A percentile compares a stretch with the other conserved stretches of the same genome.
These are phyloP conservation scores for Geotrichum bryndzae DNA, from an alignment of 1,139 yeast species.

Conservation along the genomic window DNA sequence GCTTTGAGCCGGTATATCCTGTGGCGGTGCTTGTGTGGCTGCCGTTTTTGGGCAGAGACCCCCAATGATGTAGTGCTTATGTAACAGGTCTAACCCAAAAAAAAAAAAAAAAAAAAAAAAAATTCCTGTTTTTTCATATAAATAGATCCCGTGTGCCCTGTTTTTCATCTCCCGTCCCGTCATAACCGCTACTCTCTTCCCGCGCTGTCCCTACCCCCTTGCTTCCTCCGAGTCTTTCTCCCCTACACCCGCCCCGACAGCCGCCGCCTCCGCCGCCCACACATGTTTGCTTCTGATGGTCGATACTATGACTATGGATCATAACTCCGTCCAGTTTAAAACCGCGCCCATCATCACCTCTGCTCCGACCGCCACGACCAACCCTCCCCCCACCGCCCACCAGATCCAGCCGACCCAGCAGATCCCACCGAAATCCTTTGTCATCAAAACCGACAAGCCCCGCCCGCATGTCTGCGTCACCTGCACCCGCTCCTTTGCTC, in stretches of 20 bases:
- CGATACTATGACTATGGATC: neutral
- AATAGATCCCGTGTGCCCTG: neutral
- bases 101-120: too few species aligned
- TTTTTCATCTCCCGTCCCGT: neutral
- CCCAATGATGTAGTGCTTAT: neutral
- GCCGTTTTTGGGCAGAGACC: too few species aligned
- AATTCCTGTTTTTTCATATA: too few species aligned
- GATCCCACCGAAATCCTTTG: slow-evolving; percentile 78
- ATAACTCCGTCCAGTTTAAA: neutral
- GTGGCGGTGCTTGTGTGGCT: too few species aligned
- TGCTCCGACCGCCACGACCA: neutral
- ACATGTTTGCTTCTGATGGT: neutral
- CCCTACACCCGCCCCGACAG: neutral
- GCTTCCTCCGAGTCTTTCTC: too few species aligned
- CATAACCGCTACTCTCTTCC: neutral
- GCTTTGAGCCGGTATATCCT: too few species aligned
- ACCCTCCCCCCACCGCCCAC: neutral
- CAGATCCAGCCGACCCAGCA: slow-evolving; percentile 46
- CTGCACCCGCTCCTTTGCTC: slow-evolving; percentile 92
- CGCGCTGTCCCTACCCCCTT: too few species aligned
- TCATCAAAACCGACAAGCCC: slow-evolving; percentile 83
- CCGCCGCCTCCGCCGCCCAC: neutral
- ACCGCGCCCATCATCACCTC: neutral
- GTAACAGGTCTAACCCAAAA: neutral
- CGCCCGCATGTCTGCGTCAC: slow-evolving; percentile 84